Percentiles rank a stretch among this genome's conserved stretches.
Conservation (phyloP, 352 stramenopile genomes). For the Phytophthora aleatoria region DNA sequence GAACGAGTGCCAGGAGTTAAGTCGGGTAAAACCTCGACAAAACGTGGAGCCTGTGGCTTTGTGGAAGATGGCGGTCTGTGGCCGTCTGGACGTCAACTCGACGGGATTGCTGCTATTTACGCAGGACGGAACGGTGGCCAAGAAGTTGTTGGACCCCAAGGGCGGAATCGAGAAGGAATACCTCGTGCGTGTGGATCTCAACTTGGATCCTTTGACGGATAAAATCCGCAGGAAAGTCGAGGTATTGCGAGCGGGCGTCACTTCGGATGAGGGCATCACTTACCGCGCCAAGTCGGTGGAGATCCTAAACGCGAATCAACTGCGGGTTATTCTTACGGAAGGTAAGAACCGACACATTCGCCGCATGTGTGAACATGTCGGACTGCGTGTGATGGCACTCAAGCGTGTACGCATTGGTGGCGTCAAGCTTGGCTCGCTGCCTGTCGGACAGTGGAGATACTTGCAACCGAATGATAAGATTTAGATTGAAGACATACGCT, state of each 20-base stretch:
- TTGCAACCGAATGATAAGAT: constrained; percentile 71
- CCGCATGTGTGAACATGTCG: constrained; percentile 94
- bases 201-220: constrained; percentile 48
- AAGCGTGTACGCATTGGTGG: constrained; percentile 92
- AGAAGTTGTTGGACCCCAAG: constrained; percentile 77
- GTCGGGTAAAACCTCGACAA: constrained; percentile 42
- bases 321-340: constrained; percentile 92
- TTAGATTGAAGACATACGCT: constrained; percentile 26
- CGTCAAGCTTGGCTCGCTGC: constrained; percentile 81
- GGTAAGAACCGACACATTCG: constrained; percentile 97
- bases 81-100: constrained; percentile 84
- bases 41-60: constrained; percentile 60
- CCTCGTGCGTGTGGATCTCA: constrained; percentile 71
- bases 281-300: constrained; percentile 83
- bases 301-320: constrained; percentile 80
- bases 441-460: constrained; percentile 82
- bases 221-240: constrained; percentile 42
- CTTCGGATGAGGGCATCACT: constrained; percentile 56
- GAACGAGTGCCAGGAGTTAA: constrained; percentile 80
- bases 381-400: constrained; percentile 88
- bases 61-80: constrained; percentile 84
- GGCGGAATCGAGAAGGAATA: constrained; percentile 86
- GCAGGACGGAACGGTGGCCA: constrained; percentile 77
- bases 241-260: constrained; percentile 60
- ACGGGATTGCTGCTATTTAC: constrained; percentile 84